phyloP scores from a whole-genome alignment of 2,329 filamentous ascomycete genomes.

The Aspergillus clavatus region DNA sequence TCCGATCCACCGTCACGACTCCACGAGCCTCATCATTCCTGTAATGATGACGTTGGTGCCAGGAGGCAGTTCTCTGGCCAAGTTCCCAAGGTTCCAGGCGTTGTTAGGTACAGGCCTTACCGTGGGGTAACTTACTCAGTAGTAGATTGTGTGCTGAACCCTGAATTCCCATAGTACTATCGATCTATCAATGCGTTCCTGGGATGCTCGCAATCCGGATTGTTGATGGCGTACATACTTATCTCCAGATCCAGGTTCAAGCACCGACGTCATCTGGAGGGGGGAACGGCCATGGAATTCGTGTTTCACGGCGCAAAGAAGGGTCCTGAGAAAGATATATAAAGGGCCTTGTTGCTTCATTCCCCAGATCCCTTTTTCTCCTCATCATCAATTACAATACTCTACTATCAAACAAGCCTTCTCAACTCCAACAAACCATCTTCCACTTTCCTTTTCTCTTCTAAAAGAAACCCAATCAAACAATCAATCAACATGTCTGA shows the following conservation, averaged over 20 bases:
- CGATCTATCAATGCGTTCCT: no score
- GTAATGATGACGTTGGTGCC: not conserved
- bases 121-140: no score
- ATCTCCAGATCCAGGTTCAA: not conserved
- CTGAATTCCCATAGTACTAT: no score
- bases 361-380: slow-evolving; percentile 1
- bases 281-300: no score
- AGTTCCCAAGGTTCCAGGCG: no score
- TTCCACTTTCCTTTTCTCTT: slow-evolving; percentile 1
- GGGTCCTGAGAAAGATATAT: slow-evolving; percentile 15
- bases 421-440: not conserved
- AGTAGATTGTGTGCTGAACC: no score
- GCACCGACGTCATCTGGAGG: slow-evolving; percentile 18
- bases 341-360: slow-evolving; percentile 12
- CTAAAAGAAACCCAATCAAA: no score
- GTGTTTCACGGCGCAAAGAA: not conserved
- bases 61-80: no score
- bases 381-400: slow-evolving; percentile 8
- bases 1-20: no score
- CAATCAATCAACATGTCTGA: slow-evolving; percentile 54
- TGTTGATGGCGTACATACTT: not conserved
- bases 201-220: not conserved
- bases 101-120: no score
- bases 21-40: not conserved
- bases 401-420: slow-evolving; percentile 3